These are phyloP conservation scores for Diplodia sapinea DNA, from an alignment of 2,329 filamentous ascomycete genomes.

Conservation along the genomic window DNA sequence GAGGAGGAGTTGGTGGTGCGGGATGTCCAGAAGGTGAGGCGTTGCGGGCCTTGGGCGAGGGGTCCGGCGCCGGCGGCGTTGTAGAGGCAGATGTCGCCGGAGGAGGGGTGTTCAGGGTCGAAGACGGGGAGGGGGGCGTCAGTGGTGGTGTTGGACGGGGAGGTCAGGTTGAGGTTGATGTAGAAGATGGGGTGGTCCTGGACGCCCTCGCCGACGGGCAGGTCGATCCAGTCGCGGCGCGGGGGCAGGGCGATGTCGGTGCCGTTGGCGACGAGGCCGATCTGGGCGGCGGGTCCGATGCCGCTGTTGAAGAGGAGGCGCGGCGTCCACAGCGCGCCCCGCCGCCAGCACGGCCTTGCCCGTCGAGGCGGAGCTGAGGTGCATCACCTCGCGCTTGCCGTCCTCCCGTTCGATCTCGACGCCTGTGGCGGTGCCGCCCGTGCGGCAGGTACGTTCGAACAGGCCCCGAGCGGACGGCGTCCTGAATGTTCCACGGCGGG, in stretches of 20 bases:
- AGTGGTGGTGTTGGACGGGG: constrained; percentile 34
- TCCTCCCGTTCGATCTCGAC: constrained; percentile 70
- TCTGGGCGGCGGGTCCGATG: constrained; percentile 64
- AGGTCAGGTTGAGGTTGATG: constrained; percentile 37
- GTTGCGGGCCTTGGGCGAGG: constrained; percentile 53
- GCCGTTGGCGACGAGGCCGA: constrained; percentile 51
- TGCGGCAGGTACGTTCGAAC: constrained; percentile 74
- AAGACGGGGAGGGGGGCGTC: constrained; percentile 32
- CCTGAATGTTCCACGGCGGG: constrained; percentile 30
- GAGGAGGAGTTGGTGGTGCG: no score
- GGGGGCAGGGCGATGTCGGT: constrained; percentile 51
- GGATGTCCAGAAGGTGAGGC: constrained; percentile 56
- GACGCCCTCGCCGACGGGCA: constrained; percentile 58
- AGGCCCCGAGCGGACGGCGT: constrained; percentile 63
- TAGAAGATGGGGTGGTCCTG: constrained; percentile 54
- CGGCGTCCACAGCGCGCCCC: constrained; percentile 71
- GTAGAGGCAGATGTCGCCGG: constrained; percentile 42
- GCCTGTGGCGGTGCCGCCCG: constrained; percentile 67
- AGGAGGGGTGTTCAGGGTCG: constrained; percentile 39
- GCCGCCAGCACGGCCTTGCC: constrained; percentile 72
- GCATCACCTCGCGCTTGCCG: constrained; percentile 65
- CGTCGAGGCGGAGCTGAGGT: constrained; percentile 56
- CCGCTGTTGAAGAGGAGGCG: constrained; percentile 73
- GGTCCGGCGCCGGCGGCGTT: constrained; percentile 46
- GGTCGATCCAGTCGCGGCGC: constrained; percentile 55